Evolutionary conservation across 2,329 filamentous ascomycete genomes (phyloP).

Genomic region (Stachybotrys chlorohalonatus): DNA sequence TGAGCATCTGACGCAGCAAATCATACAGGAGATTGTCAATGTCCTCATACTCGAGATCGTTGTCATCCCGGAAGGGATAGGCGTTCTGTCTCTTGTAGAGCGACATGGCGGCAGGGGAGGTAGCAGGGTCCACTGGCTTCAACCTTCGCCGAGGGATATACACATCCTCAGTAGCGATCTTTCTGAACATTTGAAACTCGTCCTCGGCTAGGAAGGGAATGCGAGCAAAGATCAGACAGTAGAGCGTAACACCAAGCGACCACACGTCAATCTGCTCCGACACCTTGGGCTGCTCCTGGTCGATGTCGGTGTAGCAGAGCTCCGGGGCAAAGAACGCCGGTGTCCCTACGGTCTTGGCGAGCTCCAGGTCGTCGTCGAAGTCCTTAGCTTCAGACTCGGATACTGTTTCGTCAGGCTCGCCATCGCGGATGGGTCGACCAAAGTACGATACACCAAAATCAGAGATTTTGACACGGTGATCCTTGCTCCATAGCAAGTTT

Average conservation of each 20-base stretch:
- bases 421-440: slow-evolving; percentile 75
- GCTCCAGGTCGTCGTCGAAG: slow-evolving; percentile 84
- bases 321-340: slow-evolving; percentile 97
- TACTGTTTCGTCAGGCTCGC: slow-evolving; percentile 64
- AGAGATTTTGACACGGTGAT: slow-evolving; percentile 90
- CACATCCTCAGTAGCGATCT: slow-evolving; percentile 86
- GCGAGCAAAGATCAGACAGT: slow-evolving; percentile 88
- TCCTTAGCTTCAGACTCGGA: slow-evolving; percentile 78
- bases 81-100: slow-evolving; percentile 49
- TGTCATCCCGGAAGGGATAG: slow-evolving; percentile 64
- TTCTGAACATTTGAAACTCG: slow-evolving; percentile 83
- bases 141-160: slow-evolving; percentile 78
- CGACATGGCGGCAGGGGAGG: slow-evolving; percentile 44
- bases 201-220: slow-evolving; percentile 90
- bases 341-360: slow-evolving; percentile 97
- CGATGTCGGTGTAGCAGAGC: slow-evolving; percentile 79
- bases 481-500: slow-evolving; percentile 79
- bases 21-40: slow-evolving; percentile 75
- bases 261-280: slow-evolving; percentile 95
- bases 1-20: slow-evolving; percentile 68
- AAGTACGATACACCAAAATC: slow-evolving; percentile 99
- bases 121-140: slow-evolving; percentile 60
- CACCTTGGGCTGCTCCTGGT: slow-evolving; percentile 62
- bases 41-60: slow-evolving; percentile 76
- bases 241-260: slow-evolving; percentile 93